Percentiles rank a stretch among this genome's conserved stretches.
phyloP scores from a whole-genome alignment of 2,329 filamentous ascomycete species.

The Claviceps sp. region DNA sequence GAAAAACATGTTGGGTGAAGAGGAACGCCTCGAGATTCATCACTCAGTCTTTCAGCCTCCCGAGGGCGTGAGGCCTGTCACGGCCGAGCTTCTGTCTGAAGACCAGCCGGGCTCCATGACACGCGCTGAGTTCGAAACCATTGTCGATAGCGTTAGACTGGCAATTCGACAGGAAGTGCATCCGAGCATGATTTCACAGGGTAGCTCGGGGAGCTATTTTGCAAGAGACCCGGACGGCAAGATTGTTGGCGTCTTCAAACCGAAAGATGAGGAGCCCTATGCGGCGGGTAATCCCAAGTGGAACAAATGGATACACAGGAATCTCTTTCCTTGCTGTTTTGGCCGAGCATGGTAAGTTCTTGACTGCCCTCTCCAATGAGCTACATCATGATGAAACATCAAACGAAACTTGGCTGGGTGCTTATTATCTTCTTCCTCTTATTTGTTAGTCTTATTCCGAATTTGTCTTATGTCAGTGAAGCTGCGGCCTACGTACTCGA shows the following conservation, averaged over 20 bases:
- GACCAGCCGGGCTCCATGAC: conserved; percentile 55
- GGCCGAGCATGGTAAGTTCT: conserved; percentile 63
- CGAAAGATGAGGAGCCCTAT: conserved; percentile 97
- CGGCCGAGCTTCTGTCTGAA: conserved; percentile 58
- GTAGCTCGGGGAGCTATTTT: conserved; percentile 97
- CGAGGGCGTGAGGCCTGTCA: conserved; percentile 70
- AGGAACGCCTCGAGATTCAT: conserved; percentile 86
- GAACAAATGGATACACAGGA: conserved; percentile 99
- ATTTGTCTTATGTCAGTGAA: conserved; percentile 94
- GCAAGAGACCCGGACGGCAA: conserved; percentile 83
- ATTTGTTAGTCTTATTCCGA: conserved; percentile 63
- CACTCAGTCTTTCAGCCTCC: conserved; percentile 94
- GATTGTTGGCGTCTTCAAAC: conserved; percentile 95
- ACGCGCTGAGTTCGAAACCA: conserved; percentile 68
- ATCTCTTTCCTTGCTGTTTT: conserved; percentile 94
- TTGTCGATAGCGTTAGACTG: conserved; percentile 77
- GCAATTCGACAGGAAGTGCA: conserved; percentile 88
- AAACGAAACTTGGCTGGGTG: no score
- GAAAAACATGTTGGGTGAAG: conserved; percentile 58
- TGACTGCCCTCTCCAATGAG: background rate
- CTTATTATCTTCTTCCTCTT: background rate
- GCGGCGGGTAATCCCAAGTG: conserved; percentile 95
- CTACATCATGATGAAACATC: no score
- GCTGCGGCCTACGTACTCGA: conserved; percentile 94
- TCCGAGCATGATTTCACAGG: conserved; percentile 91